Percentiles rank a stretch among this genome's conserved stretches.
Evolutionary conservation across 2,329 filamentous ascomycete genomes (phyloP).

Genomic region (Fusarium secorum): DNA sequence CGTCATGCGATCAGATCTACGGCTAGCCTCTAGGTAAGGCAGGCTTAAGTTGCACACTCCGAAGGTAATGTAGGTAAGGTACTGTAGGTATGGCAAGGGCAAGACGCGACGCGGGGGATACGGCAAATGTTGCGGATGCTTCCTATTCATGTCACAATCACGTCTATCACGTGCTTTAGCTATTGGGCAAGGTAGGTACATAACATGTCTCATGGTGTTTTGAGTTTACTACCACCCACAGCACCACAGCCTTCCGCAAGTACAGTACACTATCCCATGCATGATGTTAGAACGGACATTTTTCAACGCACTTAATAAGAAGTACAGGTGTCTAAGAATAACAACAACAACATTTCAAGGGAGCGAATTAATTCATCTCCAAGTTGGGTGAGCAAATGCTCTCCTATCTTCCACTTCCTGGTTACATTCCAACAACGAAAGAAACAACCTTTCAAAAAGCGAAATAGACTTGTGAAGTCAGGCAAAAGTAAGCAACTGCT

Average conservation of each 20-base stretch:
- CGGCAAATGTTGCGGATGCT: neutral
- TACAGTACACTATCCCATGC: neutral
- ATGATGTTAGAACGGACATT: neutral
- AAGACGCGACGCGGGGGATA: slow-evolving; percentile 24
- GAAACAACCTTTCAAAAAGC: neutral
- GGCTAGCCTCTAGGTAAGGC: neutral
- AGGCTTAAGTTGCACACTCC: neutral
- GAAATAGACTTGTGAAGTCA: neutral
- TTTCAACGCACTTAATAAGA: neutral
- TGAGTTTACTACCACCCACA: neutral
- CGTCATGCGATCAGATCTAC: slow-evolving; percentile 8
- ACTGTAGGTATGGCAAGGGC: neutral
- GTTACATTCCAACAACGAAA: neutral
- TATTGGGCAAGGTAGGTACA: neutral
- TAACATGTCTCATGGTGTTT: neutral
- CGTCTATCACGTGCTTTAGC: neutral
- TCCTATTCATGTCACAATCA: neutral
- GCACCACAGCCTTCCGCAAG: neutral
- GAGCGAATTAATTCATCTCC: neutral
- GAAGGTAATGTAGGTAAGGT: neutral
- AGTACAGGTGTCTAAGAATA: neutral
- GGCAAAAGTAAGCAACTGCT: neutral
- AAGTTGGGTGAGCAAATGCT: neutral
- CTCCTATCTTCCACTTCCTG: neutral
- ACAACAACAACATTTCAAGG: neutral